A percentile compares a stretch with the other conserved stretches of the same genome.
Conservation (phyloP, 2,329 filamentous ascomycete genomes). For the Epichloe festucae region DNA sequence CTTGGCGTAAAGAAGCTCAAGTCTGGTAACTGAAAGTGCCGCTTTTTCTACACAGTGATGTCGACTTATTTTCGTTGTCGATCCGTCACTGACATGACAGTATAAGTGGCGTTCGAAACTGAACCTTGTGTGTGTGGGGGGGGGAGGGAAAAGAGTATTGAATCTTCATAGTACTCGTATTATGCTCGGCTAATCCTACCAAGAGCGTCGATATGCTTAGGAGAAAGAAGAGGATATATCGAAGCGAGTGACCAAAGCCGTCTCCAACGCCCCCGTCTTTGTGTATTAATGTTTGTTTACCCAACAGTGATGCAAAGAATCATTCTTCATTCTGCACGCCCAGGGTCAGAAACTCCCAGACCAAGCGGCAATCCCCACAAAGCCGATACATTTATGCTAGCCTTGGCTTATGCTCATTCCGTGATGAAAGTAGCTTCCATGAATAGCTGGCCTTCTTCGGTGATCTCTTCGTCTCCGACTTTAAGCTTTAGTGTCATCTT, state of each 20-base stretch:
- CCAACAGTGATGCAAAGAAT: constrained; percentile 8
- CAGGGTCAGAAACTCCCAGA: neutral
- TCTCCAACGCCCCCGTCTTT: constrained; percentile 14
- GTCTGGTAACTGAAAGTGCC: neutral
- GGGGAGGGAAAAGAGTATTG: neutral
- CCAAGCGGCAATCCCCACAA: neutral
- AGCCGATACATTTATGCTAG: neutral
- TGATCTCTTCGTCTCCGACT: constrained; percentile 64
- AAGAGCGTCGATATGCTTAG: constrained; percentile 4
- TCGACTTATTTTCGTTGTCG: too few relatives aligned
- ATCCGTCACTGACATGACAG: too few relatives aligned
- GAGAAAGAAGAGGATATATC: constrained; percentile 7
- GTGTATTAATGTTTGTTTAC: constrained; percentile 6
- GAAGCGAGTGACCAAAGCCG: constrained; percentile 14
- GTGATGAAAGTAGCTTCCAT: constrained; percentile 95
- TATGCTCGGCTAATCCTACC: constrained; percentile 2
- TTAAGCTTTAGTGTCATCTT: constrained; percentile 67
- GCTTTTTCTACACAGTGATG: too few relatives aligned
- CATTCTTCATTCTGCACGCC: constrained; percentile 2
- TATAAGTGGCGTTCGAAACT: neutral
- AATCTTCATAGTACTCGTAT: neutral
- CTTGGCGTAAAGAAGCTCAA: neutral
- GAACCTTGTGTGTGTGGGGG: neutral
- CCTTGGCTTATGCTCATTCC: constrained; percentile 23
- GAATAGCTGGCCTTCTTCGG: constrained; percentile 69